Conservation (phyloP, 305 asterid species). For the Solanum hybrid region DNA sequence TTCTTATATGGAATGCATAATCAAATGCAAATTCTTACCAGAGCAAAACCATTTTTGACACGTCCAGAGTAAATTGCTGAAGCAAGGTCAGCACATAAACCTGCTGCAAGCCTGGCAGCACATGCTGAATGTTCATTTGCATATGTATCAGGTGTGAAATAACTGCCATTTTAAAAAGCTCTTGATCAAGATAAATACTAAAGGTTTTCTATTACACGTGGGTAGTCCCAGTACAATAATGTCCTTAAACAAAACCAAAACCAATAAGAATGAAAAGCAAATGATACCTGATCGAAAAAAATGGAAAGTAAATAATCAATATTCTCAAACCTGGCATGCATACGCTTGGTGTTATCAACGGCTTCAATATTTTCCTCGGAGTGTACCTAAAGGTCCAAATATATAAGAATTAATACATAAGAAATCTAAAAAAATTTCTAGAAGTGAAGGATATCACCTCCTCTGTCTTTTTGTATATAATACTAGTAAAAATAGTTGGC, state of each 20-base stretch:
- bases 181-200: slow-evolving; percentile 1
- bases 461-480: not conserved
- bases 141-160: slow-evolving; percentile 96
- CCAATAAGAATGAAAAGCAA: not conserved
- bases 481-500: not conserved
- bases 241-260: not conserved
- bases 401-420: slow-evolving; percentile 17
- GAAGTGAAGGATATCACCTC: not conserved
- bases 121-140: slow-evolving; percentile 84
- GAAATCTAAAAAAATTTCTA: not conserved
- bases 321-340: slow-evolving; percentile 58
- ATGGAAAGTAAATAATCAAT: slow-evolving; percentile 3
- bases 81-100: slow-evolving; percentile 95
- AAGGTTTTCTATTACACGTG: not conserved
- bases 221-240: not conserved
- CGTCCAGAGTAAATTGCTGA: slow-evolving; percentile 63
- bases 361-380: slow-evolving; percentile 73
- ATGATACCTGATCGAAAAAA: not conserved
- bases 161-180: slow-evolving; percentile 44
- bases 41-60: slow-evolving; percentile 91
- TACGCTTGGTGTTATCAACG: slow-evolving; percentile 64
- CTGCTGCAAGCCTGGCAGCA: slow-evolving; percentile 98
- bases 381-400: slow-evolving; percentile 64
- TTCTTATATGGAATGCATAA: slow-evolving; percentile 3
- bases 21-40: slow-evolving; percentile 43